Conservation (phyloP, 352 stramenopile species). For the Globisporangium echinulatum region DNA sequence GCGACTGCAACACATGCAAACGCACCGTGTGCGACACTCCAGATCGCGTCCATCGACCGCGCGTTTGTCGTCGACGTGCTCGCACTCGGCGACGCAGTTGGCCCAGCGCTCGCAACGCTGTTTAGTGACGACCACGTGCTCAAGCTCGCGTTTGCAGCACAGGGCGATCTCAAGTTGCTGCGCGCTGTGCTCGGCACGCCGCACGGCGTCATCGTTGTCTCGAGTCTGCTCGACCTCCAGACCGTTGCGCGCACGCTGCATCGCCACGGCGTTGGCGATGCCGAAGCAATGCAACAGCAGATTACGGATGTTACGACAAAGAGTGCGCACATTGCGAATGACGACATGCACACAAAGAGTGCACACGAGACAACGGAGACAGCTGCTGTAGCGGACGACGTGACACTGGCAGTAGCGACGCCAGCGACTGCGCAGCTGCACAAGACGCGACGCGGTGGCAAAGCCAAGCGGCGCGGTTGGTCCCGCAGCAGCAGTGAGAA, state of each 20-base stretch:
- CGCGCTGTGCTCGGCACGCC: conserved; percentile 29
- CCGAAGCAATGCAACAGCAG: background rate
- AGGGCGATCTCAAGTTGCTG: conserved; percentile 54
- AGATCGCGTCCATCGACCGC: conserved; percentile 50
- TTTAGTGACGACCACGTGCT: conserved; percentile 45
- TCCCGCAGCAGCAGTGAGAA: conserved; percentile 11
- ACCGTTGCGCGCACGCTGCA: conserved; percentile 33
- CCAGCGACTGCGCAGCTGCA: background rate
- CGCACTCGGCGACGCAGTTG: conserved; percentile 23
- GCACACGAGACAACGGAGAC: conserved; percentile 2
- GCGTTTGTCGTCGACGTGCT: conserved; percentile 70
- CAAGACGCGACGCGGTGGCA: background rate
- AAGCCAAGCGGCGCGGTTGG: conserved; percentile 9
- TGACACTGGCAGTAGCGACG: background rate
- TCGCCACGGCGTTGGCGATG: conserved; percentile 2
- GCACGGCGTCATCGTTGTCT: conserved; percentile 24
- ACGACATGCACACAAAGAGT: conserved; percentile 4
- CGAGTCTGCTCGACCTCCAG: conserved; percentile 55
- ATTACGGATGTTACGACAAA: no score
- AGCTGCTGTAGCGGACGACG: background rate
- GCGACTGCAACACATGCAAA: conserved; percentile 3
- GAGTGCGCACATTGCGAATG: conserved; percentile 1
- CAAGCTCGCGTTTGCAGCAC: conserved; percentile 70
- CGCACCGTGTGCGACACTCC: conserved; percentile 50
- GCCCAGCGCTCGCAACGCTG: conserved; percentile 23